Conservation (phyloP, 805 yeast species). For the Brettanomyces nanus region DNA sequence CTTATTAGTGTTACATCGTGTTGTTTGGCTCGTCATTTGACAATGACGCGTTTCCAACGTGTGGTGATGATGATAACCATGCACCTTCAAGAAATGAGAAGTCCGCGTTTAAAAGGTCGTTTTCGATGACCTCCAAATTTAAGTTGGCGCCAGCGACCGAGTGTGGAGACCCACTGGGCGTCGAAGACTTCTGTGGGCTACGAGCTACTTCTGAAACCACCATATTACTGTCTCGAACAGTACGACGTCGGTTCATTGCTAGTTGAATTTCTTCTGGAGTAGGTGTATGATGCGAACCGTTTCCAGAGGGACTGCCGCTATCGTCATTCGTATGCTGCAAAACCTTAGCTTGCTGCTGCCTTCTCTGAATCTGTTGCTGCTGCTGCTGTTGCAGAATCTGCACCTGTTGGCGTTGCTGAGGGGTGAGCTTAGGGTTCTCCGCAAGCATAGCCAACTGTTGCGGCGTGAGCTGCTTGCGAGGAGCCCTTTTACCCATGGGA, state of each 20-base stretch:
- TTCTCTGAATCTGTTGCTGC: slow-evolving; percentile 10
- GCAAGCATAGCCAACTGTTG: slow-evolving; percentile 22
- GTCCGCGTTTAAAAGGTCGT: slow-evolving; percentile 3
- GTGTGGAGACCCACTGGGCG: too few relatives aligned
- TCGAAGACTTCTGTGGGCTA: too few relatives aligned
- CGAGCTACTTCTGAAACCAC: too few relatives aligned
- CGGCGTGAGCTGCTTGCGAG: slow-evolving; percentile 12
- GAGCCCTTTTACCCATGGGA: neutral
- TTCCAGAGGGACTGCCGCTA: too few relatives aligned
- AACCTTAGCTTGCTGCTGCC: slow-evolving; percentile 13
- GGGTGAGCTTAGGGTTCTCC: slow-evolving; percentile 31
- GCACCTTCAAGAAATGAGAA: slow-evolving; percentile 1
- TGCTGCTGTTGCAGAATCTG: slow-evolving; percentile 19
- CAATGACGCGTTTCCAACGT: neutral
- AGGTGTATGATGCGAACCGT: slow-evolving; percentile 8
- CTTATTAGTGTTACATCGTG: too few relatives aligned
- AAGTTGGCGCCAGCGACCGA: neutral
- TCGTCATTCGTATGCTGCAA: slow-evolving; percentile 1
- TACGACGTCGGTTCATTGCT: slow-evolving; percentile 4
- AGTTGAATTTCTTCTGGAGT: slow-evolving; percentile 5
- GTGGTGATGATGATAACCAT: neutral
- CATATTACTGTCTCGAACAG: too few relatives aligned
- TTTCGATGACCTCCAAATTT: slow-evolving; percentile 2
- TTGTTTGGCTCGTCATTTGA: neutral
- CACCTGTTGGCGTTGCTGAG: slow-evolving; percentile 36